Evolutionary conservation across 2,329 filamentous ascomycete genomes (phyloP), one percentile per base, ranked within the genome.

Genomic region (Stachybotrys echinatus): DNA sequence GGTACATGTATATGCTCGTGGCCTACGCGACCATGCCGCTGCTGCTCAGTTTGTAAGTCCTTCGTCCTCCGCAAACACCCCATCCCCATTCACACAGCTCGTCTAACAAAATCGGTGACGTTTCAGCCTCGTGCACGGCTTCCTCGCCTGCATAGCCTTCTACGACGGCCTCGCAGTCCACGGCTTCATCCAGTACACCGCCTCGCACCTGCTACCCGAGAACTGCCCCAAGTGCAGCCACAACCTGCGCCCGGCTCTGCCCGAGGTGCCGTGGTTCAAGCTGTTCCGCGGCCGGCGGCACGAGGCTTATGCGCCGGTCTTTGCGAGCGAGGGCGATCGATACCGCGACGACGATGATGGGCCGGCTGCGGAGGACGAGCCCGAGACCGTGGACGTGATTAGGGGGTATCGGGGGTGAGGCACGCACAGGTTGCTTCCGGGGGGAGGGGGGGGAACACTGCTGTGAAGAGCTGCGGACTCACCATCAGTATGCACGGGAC

Each of bases 21-120:
- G 66, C 71, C 12, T 74, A 74, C 54, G 65, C 65, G 12, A 74
- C 71, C 3, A 64, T 74, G 18, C 71, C 71, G 37, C 59, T 74
- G 42, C 54, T 74, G 23, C 50, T 66, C 31, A 72, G 67, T 54
- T 71, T 73, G 72, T 73, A 60, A 54, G 67, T 56, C 38, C 10
- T 23, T 12, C 14, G n/a, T n/a, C n/a, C 19, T 42, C 5, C 22
- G 17, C 53, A 54, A 50, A 55, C 50, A 22, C 4, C 3, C n/a
- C n/a, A n/a, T n/a, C n/a, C n/a, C n/a, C n/a, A n/a, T n/a, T n/a
- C n/a, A n/a, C n/a, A n/a, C n/a, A n/a, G n/a, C n/a, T n/a, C n/a
- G n/a, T n/a, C n/a, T n/a, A n/a, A n/a, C n/a, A n/a, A n/a, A n/a
- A n/a, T n/a, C n/a, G n/a, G n/a, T n/a, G n/a, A n/a, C 42, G 17